phyloP scores from a whole-genome alignment of 192 early-diverging fungal genomes.

The Funneliformis mosseae region DNA sequence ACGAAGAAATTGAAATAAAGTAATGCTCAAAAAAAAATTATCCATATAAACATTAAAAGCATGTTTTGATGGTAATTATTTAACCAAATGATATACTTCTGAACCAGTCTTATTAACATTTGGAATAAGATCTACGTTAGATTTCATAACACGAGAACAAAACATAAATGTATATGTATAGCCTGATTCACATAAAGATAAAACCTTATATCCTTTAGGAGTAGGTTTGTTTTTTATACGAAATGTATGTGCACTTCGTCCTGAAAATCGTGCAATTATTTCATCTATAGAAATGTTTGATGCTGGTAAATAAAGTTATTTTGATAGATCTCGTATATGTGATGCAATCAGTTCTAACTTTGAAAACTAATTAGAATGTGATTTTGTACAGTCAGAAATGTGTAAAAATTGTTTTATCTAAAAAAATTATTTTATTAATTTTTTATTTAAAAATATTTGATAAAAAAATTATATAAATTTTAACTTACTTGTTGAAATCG shows the following conservation, averaged over 20 bases:
- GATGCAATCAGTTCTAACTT: constrained; percentile 35
- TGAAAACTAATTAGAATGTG: constrained; percentile 9
- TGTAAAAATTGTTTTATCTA: constrained; percentile 34
- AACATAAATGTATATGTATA: constrained; percentile 38
- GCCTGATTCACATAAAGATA: constrained; percentile 36
- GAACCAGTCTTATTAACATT: constrained; percentile 6
- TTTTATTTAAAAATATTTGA: neutral
- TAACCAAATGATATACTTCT: neutral
- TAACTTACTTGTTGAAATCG: neutral
- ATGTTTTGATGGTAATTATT: too few species aligned
- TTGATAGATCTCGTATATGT: constrained; percentile 22
- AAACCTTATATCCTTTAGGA: constrained; percentile 42
- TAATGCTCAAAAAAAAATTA: too few species aligned
- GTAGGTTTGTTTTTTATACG: constrained; percentile 38
- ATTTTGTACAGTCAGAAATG: constrained; percentile 13
- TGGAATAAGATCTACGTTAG: neutral
- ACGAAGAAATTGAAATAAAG: too few species aligned
- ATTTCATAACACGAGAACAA: constrained; percentile 10
- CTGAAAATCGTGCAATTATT: constrained; percentile 41
- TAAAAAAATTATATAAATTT: neutral
- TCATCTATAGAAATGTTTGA: constrained; percentile 40
- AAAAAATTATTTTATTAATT: neutral
- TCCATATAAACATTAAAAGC: too few species aligned
- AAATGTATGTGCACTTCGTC: constrained; percentile 34
- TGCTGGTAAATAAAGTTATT: constrained; percentile 32